Evolutionary conservation across 768 basidiomycete genomes (phyloP).

Genomic region (Tricholoma flavovirens): DNA sequence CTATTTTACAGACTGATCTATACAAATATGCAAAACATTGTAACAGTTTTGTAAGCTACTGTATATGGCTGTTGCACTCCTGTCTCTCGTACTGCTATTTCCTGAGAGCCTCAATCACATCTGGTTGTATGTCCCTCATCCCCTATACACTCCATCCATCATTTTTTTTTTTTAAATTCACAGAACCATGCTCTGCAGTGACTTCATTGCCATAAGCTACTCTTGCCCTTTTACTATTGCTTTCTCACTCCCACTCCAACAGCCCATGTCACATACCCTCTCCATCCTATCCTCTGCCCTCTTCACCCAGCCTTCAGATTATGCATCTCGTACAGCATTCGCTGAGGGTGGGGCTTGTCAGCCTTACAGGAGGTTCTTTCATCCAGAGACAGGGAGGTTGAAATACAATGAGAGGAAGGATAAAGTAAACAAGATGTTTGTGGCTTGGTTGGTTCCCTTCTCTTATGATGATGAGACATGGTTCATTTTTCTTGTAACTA

Average conservation of each 20-base stretch:
- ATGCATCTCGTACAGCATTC: constrained; percentile 25
- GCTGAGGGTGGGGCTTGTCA: constrained; percentile 29
- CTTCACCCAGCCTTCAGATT: constrained; percentile 36
- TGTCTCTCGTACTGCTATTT: constrained; percentile 33
- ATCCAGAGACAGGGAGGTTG: constrained; percentile 27
- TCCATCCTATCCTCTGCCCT: no score
- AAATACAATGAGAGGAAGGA: constrained; percentile 12
- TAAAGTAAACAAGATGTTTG: constrained; percentile 28
- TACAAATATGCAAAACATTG: no score
- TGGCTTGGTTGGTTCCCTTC: constrained; percentile 27
- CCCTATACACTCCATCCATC: no score
- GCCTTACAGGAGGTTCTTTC: constrained; percentile 39
- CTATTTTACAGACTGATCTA: neutral
- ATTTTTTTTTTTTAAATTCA: no score
- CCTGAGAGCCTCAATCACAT: constrained; percentile 39
- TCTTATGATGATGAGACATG: neutral
- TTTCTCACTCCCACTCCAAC: neutral
- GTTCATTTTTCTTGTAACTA: constrained; percentile 7
- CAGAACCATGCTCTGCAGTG: constrained; percentile 19
- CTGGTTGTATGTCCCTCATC: constrained; percentile 27
- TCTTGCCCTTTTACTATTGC: neutral
- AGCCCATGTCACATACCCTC: constrained; percentile 31
- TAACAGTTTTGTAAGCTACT: no score
- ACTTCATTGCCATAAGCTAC: constrained; percentile 24
- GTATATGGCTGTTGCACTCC: constrained; percentile 37